Evolutionary conservation across 1,284 basidiomycete species (phyloP).

Genomic region (Meira nashicola): DNA sequence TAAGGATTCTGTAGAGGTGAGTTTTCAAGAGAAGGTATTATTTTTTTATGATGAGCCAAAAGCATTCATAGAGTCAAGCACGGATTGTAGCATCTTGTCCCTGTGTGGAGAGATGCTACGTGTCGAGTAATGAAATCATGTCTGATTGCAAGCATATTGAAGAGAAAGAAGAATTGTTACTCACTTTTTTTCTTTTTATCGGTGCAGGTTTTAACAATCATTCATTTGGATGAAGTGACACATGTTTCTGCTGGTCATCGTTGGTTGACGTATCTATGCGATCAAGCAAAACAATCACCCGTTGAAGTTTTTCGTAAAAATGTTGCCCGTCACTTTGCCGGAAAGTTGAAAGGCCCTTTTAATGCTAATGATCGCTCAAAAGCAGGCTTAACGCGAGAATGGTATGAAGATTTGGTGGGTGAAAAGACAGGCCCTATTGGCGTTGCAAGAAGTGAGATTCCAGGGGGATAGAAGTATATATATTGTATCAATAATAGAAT

Average conservation of each 20-base stretch:
- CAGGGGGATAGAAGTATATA: slow-evolving; percentile 14
- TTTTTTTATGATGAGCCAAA: slow-evolving; percentile 2
- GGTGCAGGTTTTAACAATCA: slow-evolving; percentile 63
- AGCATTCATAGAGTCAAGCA: slow-evolving; percentile 10
- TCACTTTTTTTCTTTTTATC: neutral
- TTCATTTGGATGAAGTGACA: slow-evolving; percentile 76
- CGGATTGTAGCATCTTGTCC: slow-evolving; percentile 4
- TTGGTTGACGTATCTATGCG: slow-evolving; percentile 76
- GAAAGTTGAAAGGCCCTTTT: slow-evolving; percentile 74
- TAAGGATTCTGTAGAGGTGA: slow-evolving; percentile 61
- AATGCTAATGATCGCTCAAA: slow-evolving; percentile 70
- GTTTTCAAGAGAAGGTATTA: neutral
- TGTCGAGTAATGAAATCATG: slow-evolving; percentile 11
- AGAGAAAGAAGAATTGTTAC: neutral
- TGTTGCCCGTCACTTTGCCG: slow-evolving; percentile 69
- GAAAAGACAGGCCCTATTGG: slow-evolving; percentile 51
- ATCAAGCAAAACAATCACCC: slow-evolving; percentile 62
- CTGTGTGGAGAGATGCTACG: slow-evolving; percentile 1
- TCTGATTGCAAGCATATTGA: neutral
- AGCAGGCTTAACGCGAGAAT: slow-evolving; percentile 57
- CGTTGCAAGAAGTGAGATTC: slow-evolving; percentile 12
- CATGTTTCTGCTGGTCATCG: slow-evolving; percentile 70
- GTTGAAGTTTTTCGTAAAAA: slow-evolving; percentile 69
- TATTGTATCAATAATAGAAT: neutral
- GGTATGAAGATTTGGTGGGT: slow-evolving; percentile 62